Evolutionary conservation across 805 yeast species (phyloP), one percentile per base, ranked within the genome.

Genomic region (Maudiozyma saulgeensis): DNA sequence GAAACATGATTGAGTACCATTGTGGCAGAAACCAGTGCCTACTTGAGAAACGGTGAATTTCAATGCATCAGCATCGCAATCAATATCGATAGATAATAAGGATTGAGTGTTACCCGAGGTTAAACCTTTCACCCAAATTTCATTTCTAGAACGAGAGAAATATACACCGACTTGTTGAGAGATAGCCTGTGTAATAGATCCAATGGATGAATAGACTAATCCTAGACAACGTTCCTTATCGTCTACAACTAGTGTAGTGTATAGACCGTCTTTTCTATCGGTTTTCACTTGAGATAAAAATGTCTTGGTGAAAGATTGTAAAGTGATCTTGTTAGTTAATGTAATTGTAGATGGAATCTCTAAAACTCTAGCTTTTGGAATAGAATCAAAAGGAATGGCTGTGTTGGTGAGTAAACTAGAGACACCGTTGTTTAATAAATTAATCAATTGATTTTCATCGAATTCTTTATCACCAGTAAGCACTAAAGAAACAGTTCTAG

Each of bases 81-180:
- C 99, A 52, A 79, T 68, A 48, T 80, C 83, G 50, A 93, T 66
- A 42, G 74, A 69, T 23, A 84, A 56, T 44, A 93, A 74, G 56
- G 75, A 74, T 70, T 93, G 99, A 1, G 95, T 87, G 47, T 96
- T 95, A 19, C 99, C 99, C n/a, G 96, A 85, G 1, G 96, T 87
- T 49, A 84, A 84, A 31, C 99, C 99, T 67, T 93, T 93, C 66
- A 82, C 85, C 99, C 99, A 93, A 51, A 93, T 75, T 42, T 95
- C 98, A 53, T 87, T 81, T 60, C 84, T 82, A 49, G 76, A 72
- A 59, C 99, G 82, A 8, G 96, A 87, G 67, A 85, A 96, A 68
- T 93, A 93, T 2, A 93, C 96, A 50, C 99, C 99, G 9, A 87
- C 80, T 45, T 79, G 77, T 21, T 87, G 83, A 52, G 79, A 79